These are phyloP conservation scores for Adenanthera pavonina DNA, from an alignment of 306 rosid species.

Conservation along the genomic window DNA sequence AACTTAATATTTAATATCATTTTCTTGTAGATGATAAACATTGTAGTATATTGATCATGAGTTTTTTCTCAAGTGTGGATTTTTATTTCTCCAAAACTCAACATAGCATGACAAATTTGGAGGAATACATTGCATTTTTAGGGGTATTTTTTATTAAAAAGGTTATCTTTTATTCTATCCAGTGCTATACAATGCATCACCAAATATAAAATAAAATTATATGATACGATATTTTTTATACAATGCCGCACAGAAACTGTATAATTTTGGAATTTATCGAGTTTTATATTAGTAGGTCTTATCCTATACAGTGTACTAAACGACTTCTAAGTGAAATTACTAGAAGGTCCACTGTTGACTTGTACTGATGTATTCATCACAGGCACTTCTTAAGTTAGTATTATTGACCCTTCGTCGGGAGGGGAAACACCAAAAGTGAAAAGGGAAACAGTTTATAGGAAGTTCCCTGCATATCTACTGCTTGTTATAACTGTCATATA, in stretches of 20 bases:
- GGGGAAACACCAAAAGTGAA: neutral
- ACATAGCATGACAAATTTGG: neutral
- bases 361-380: slow-evolving; percentile 1
- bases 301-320: neutral
- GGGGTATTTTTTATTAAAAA: neutral
- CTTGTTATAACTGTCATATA: slow-evolving; percentile 29
- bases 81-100: neutral
- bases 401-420: slow-evolving; percentile 2
- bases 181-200: neutral
- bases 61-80: no score
- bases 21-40: neutral
- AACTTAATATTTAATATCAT: no score
- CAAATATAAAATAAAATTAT: no score
- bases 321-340: neutral
- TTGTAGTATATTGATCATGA: neutral
- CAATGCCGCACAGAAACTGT: no score
- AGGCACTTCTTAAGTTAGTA: neutral
- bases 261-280: neutral
- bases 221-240: no score
- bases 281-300: neutral
- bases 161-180: neutral
- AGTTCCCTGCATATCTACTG: slow-evolving; percentile 16
- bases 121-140: neutral
- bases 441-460: slow-evolving; percentile 18
- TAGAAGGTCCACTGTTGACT: neutral